Percentiles rank a stretch among this genome's conserved stretches.
Conservation (phyloP, 495 filamentous ascomycete genomes). For the Jackrogersella multiformis region DNA sequence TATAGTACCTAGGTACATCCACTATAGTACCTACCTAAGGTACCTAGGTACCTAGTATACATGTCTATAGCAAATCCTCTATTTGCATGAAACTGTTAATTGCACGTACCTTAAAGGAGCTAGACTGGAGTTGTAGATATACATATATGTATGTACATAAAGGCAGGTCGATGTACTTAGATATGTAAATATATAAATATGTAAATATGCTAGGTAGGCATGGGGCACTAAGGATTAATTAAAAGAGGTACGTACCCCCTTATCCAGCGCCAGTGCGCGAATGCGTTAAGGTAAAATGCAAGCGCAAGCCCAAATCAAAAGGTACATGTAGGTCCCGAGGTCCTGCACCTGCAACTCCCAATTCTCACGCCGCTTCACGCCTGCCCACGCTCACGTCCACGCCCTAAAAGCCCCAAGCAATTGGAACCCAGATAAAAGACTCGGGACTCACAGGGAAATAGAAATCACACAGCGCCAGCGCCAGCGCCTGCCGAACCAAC, state of each 20-base stretch:
- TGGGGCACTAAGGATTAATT: background rate
- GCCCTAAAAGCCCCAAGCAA: constrained; percentile 23
- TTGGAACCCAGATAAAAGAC: too few relatives aligned
- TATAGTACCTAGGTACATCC: too few relatives aligned
- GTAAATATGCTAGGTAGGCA: background rate
- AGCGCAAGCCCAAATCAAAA: constrained; percentile 12
- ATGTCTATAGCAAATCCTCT: too few relatives aligned
- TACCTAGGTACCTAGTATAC: too few relatives aligned
- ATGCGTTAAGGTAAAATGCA: constrained; percentile 6
- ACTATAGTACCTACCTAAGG: too few relatives aligned
- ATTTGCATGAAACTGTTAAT: too few relatives aligned
- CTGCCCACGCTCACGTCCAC: background rate
- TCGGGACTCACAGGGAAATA: too few relatives aligned
- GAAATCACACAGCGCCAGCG: constrained; percentile 20
- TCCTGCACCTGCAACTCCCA: background rate
- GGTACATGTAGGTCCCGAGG: background rate
- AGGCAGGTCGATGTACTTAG: too few relatives aligned
- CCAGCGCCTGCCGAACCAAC: constrained; percentile 25
- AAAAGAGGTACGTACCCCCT: constrained; percentile 7
- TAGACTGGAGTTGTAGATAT: too few relatives aligned
- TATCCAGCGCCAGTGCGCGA: constrained; percentile 10
- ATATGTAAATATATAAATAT: too few relatives aligned
- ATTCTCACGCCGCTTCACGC: background rate
- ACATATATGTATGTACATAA: too few relatives aligned
- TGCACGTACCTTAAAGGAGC: too few relatives aligned